phyloP scores from a whole-genome alignment of 192 early-diverging fungal species.

The Backusella tuberculispora region DNA sequence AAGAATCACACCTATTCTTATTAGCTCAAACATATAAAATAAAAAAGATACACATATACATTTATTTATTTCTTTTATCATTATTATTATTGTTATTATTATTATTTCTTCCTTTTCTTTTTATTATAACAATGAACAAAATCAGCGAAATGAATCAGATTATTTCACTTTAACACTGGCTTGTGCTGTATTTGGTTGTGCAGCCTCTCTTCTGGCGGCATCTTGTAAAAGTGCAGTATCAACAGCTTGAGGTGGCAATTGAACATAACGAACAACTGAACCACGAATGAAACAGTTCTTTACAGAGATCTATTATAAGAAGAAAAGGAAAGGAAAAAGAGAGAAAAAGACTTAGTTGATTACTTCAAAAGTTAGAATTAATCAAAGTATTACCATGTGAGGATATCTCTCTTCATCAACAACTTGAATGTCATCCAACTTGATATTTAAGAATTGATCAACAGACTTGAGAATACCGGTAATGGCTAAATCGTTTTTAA shows the following conservation, averaged over 20 bases:
- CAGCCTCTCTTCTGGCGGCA: constrained; percentile 91
- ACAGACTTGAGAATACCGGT: constrained; percentile 93
- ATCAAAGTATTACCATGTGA: constrained; percentile 79
- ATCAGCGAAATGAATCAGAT: neutral
- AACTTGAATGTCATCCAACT: constrained; percentile 90
- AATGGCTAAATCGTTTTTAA: constrained; percentile 98
- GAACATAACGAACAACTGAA: constrained; percentile 97
- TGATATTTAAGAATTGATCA: constrained; percentile 99
- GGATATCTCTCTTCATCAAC: constrained; percentile 88
- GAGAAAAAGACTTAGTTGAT: neutral
- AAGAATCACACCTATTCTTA: constrained; percentile 33
- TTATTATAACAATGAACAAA: neutral
- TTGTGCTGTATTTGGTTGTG: constrained; percentile 57
- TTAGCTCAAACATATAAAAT: constrained; percentile 20
- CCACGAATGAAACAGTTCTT: constrained; percentile 99
- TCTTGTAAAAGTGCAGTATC: constrained; percentile 97
- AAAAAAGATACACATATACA: neutral
- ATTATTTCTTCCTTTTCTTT: neutral
- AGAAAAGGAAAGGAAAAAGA: neutral
- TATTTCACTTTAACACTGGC: constrained; percentile 46
- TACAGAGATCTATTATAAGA: constrained; percentile 73
- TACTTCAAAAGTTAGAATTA: neutral
- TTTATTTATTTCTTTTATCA: neutral
- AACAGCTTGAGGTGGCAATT: constrained; percentile 83
- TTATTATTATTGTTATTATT: neutral